Base-by-base conservation (phyloP, 345 rosid species). In the Eutrema heterophyllum region DNA sequence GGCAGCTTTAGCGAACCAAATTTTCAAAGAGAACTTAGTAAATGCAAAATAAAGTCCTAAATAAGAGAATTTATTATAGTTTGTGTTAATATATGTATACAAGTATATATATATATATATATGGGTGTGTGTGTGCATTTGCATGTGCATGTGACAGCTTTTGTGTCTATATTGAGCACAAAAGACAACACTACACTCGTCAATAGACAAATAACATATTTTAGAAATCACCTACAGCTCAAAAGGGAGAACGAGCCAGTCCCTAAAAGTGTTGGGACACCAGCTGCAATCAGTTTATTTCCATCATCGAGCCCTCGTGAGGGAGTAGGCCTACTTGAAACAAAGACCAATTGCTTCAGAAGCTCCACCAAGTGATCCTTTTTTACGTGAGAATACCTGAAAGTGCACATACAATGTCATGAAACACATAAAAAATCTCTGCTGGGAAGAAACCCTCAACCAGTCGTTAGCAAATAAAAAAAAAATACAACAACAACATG, bases 281-380 rank as follows among this genome's bases (percentile, higher is more conserved):
- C 90, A 65, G 91, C 86, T 68, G 95, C 95, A 83, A 84, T 84
- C 76, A 82, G 87, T 78, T 81, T 74, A 50, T 75, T 82, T 83
- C 78, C 86, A 71, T 77, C 79, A 79, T 67, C 73, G 66, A 85
- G 36, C 58, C 81, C 84, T 65, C 71, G 81, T 41, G 85, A 83
- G 54, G 85, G 83, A 78, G 84, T 81, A 69, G 88, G 79, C 56
- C 86, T 79, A 68, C 77, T 88, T 61, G 72, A 60, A 40, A 65
- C 57, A 54, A 75, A 66, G 66, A 96, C 76, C 74, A 92, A 83
- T 82, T 92, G 96, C 88, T 85, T 92, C 84, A 96, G 80, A 78
- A 96, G 99, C 90, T 90, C 88, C 51, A 89, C 90, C 87, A 96
- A 81, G 84, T 96, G 99, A 78, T 90, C 93, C 55, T 79, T 85